Conservation (phyloP, 106 monocot species). For the Dioscorea alata region DNA sequence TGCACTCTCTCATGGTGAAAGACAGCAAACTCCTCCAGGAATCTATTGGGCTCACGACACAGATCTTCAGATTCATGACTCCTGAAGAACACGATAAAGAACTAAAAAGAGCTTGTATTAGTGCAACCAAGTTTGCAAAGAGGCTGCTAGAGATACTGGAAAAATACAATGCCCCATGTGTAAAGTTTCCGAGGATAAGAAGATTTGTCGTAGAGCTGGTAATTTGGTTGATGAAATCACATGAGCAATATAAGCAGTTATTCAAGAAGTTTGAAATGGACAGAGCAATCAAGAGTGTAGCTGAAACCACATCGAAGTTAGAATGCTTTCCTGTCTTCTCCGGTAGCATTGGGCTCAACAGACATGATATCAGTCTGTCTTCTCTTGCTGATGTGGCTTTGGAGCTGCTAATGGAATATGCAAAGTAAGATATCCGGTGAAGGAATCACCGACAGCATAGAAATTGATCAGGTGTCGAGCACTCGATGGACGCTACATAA, state of each 20-base stretch:
- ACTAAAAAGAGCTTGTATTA: conserved; percentile 22
- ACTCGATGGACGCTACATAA: background rate
- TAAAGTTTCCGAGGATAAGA: conserved; percentile 57
- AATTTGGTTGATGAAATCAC: conserved; percentile 46
- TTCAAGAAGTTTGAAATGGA: conserved; percentile 26
- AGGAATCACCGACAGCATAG: background rate
- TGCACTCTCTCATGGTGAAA: conserved; percentile 27
- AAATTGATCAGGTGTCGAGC: background rate
- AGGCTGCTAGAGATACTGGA: conserved; percentile 36
- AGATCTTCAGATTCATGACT: conserved; percentile 36
- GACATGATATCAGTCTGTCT: conserved; percentile 20
- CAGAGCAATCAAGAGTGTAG: conserved; percentile 24
- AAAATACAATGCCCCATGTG: conserved; percentile 25
- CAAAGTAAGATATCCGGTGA: background rate
- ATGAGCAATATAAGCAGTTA: conserved; percentile 16
- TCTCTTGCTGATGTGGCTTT: conserved; percentile 34
- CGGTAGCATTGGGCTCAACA: conserved; percentile 40
- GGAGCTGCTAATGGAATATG: conserved; percentile 5
- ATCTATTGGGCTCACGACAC: conserved; percentile 49
- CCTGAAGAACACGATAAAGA: conserved; percentile 18
- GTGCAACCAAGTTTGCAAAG: conserved; percentile 19
- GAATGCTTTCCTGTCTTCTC: conserved; percentile 61
- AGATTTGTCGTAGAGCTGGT: conserved; percentile 48
- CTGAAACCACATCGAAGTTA: conserved; percentile 60
- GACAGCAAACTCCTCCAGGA: conserved; percentile 40